Percentiles rank a stretch among this genome's conserved stretches.
Evolutionary conservation across 2,329 filamentous ascomycete genomes (phyloP).

Genomic region (Akanthomyces uredinophilus): DNA sequence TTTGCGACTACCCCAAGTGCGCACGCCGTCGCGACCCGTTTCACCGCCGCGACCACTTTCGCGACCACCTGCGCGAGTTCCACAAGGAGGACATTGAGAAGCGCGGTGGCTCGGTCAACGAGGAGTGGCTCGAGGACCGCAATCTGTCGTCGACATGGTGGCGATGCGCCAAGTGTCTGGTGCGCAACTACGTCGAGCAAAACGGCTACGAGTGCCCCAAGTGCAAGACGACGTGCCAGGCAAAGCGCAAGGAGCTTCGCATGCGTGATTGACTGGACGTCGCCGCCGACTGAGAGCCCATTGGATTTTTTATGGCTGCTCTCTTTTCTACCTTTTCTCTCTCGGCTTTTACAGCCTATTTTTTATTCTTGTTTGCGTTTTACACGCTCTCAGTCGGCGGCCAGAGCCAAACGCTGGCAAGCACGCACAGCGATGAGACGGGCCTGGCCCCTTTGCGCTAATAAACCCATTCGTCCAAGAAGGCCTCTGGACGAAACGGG

Average conservation of each 20-base stretch:
- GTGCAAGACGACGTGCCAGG: constrained; percentile 44
- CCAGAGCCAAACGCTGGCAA: neutral
- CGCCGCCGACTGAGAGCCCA: neutral
- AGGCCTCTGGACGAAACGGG: neutral
- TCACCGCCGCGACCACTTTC: constrained; percentile 50
- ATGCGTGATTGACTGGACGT: constrained; percentile 19
- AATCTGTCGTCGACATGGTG: constrained; percentile 42
- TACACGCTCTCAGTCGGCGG: constrained; percentile 9
- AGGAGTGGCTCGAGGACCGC: constrained; percentile 36
- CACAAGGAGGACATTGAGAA: constrained; percentile 51
- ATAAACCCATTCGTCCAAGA: neutral
- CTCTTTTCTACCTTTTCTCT: constrained; percentile 2
- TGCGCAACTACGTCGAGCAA: constrained; percentile 36
- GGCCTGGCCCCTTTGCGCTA: neutral
- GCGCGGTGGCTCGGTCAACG: constrained; percentile 33
- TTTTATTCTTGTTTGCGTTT: neutral
- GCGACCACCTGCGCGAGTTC: constrained; percentile 51
- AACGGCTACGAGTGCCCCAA: constrained; percentile 40
- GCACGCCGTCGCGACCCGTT: constrained; percentile 42
- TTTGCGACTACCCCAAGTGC: constrained; percentile 50
- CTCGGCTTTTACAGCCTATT: neutral
- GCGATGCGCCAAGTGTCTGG: constrained; percentile 50
- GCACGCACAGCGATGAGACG: neutral
- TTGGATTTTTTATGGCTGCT: neutral
- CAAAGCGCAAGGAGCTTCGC: constrained; percentile 34